Conservation (phyloP, 2,329 filamentous ascomycete species). For the Penicillium corylophilum region DNA sequence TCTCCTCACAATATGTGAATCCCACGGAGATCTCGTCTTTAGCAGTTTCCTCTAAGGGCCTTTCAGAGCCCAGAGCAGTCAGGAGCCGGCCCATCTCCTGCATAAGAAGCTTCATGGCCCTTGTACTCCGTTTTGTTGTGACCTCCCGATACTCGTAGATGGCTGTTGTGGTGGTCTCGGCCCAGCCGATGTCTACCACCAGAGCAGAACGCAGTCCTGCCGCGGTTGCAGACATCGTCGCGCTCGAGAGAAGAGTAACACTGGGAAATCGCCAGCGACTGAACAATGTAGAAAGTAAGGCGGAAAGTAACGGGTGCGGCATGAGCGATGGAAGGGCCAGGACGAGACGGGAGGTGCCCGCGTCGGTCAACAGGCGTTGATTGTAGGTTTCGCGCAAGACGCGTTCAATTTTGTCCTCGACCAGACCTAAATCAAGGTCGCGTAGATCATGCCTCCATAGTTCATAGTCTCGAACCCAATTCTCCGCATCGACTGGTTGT, state of each 20-base stretch:
- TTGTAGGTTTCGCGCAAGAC: conserved; percentile 77
- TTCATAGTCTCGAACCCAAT: conserved; percentile 57
- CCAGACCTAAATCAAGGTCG: conserved; percentile 70
- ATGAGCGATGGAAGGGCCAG: conserved; percentile 75
- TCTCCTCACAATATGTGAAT: conserved; percentile 80
- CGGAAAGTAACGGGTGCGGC: conserved; percentile 74
- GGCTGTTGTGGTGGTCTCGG: conserved; percentile 79
- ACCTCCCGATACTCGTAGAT: conserved; percentile 91
- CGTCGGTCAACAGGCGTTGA: conserved; percentile 62
- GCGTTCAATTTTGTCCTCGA: conserved; percentile 84
- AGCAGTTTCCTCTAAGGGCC: conserved; percentile 30
- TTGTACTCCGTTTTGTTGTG: conserved; percentile 64
- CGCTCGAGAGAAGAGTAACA: conserved; percentile 75
- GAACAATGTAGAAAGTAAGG: conserved; percentile 75
- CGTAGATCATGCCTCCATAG: conserved; percentile 77
- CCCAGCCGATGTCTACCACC: conserved; percentile 89
- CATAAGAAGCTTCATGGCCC: conserved; percentile 71
- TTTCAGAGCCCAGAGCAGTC: conserved; percentile 22
- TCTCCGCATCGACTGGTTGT: conserved; percentile 30
- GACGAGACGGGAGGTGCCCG: conserved; percentile 70
- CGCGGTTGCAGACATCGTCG: conserved; percentile 71
- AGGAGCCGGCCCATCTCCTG: conserved; percentile 60
- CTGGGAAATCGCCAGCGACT: conserved; percentile 74
- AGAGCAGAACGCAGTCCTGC: conserved; percentile 84
- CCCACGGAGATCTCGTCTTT: conserved; percentile 50